Evolutionary conservation across 2,329 filamentous ascomycete genomes (phyloP).

Genomic region (Fusarium xyrophilum): DNA sequence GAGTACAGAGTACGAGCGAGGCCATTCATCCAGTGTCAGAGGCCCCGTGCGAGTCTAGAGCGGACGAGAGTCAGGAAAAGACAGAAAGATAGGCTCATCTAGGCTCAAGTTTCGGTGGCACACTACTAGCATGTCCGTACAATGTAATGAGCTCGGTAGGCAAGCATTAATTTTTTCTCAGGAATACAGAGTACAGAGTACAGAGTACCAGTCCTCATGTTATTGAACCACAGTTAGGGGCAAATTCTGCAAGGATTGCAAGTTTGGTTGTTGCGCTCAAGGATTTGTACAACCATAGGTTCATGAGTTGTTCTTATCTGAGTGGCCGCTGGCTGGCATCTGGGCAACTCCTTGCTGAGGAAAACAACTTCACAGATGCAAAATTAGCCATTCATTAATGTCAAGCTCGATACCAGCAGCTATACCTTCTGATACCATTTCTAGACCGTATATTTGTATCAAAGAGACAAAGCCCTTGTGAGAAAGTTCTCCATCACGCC

Average conservation of each 20-base stretch:
- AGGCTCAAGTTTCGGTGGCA: conserved; percentile 18
- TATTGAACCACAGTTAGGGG: conserved; percentile 18
- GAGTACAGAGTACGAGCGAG: not conserved
- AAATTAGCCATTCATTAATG: not conserved
- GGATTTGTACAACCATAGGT: not conserved
- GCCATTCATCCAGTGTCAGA: not conserved
- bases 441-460: not conserved
- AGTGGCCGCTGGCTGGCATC: not conserved
- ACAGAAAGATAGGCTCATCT: conserved; percentile 29
- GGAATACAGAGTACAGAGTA: too few species aligned
- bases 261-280: not conserved
- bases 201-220: not conserved
- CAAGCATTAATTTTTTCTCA: conserved; percentile 15
- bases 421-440: not conserved
- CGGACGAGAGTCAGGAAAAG: conserved; percentile 4
- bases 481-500: not conserved
- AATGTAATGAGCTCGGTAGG: conserved; percentile 9
- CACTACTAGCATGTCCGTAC: conserved; percentile 1
- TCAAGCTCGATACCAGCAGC: not conserved
- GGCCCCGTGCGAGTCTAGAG: not conserved
- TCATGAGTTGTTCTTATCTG: not conserved
- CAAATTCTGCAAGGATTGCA: conserved; percentile 28
- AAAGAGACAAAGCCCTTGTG: not conserved
- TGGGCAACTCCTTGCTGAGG: not conserved
- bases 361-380: not conserved